Evolutionary conservation across 306 rosid species (phyloP), one percentile per base, ranked within the genome.

Genomic region (Vigna reflexopilosa): DNA sequence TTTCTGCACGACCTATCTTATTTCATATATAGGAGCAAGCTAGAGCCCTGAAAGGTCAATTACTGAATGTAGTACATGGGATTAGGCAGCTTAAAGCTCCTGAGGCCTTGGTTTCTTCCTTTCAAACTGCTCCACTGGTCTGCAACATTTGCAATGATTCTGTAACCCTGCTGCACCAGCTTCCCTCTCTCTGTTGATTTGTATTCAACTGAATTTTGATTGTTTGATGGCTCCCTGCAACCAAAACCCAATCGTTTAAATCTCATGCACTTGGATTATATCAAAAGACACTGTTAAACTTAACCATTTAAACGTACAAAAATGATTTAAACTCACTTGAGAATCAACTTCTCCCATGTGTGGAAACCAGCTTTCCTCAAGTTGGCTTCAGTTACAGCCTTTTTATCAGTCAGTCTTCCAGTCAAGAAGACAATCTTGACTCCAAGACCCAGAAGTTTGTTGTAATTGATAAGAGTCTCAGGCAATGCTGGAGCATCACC

Each of bases 81-180:
- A 66, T 92, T 86, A 12, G 94, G 97, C 3, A 91, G 45, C 82
- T 91, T 91, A 72, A 88, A 91, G 44, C 86, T 91, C 36, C 93
- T 86, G 0, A 56, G 0, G 45, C 90, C 94, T 0, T 11, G 56
- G 30, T 22, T 42, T 4, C 47, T 34, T 3, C 94, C 97, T 20
- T 84, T 61, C 0, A 88, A 36, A 56, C 90, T 94, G 30, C 87
- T 92, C 91, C 93, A 90, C 73, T 92, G 97, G 55, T 92, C 97
- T 0, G 93, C 93, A 0, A 75, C 83, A 75, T 81, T 88, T 11
- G 90, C 94, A 52, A 89, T 9, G 0, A 90, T 90, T 71, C 59
- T 87, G 3, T 80, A 92, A 10, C 91, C 94, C 49, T 55, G 48
- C 26, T 61, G 4, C n/a, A 67, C 89, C 0, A 92, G 17, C 36